These are phyloP conservation scores for Planoprotostelium fungivorum DNA, from an alignment of 78 protist species.

Conservation along the genomic window DNA sequence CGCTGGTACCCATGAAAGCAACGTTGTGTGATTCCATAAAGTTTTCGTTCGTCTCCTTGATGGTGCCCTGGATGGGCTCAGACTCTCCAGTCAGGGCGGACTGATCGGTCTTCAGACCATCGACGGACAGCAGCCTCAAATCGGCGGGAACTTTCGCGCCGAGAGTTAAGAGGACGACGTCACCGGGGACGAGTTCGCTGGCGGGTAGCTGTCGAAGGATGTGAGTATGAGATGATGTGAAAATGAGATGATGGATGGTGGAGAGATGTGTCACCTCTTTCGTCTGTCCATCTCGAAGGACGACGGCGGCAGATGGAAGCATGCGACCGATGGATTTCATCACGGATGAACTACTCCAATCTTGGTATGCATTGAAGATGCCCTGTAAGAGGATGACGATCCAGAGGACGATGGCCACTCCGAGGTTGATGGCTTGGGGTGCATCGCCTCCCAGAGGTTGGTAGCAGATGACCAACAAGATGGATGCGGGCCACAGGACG, in stretches of 20 bases:
- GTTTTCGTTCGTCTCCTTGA: neutral
- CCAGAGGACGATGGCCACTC: neutral
- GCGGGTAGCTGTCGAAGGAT: neutral
- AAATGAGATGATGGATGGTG: neutral
- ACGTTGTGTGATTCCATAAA: conserved; percentile 69
- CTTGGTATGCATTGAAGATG: conserved; percentile 75
- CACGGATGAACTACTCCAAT: conserved; percentile 46
- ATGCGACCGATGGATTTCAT: conserved; percentile 71
- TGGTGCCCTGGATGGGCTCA: conserved; percentile 71
- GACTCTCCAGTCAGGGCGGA: conserved; percentile 32
- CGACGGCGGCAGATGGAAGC: conserved; percentile 59
- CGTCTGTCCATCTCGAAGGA: conserved; percentile 54
- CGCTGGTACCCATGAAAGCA: conserved; percentile 59
- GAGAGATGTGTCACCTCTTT: neutral
- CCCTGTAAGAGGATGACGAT: conserved; percentile 48
- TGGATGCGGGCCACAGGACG: neutral
- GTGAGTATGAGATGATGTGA: no score
- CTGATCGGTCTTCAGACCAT: conserved; percentile 26
- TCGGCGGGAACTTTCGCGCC: conserved; percentile 90
- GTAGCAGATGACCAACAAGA: neutral
- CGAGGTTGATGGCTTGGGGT: neutral
- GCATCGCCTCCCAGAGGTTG: neutral
- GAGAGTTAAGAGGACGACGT: conserved; percentile 31
- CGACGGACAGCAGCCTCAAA: conserved; percentile 43
- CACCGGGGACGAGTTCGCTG: conserved; percentile 41